Conservation (phyloP, 768 basidiomycete genomes). For the Serendipita sp. region DNA sequence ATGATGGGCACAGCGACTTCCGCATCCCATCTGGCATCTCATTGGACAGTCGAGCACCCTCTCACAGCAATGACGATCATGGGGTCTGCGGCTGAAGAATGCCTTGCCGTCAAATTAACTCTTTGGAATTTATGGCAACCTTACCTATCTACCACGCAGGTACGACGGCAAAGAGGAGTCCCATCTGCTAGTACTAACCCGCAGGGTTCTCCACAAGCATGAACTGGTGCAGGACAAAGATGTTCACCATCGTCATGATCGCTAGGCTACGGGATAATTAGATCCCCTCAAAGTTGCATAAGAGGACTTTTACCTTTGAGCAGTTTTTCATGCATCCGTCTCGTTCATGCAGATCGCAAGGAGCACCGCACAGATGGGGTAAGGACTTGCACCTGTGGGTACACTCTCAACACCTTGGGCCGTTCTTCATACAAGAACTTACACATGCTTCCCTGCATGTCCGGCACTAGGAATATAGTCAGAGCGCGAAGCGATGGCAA, state of each 20-base stretch:
- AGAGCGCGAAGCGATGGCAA: background rate
- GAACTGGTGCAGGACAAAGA: constrained; percentile 34
- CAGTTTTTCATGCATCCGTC: constrained; percentile 37
- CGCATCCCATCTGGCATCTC: constrained; percentile 36
- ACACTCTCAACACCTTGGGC: background rate
- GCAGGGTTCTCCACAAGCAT: constrained; percentile 33
- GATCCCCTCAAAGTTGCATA: background rate
- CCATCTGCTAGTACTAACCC: background rate
- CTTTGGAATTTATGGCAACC: background rate
- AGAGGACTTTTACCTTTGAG: constrained; percentile 25
- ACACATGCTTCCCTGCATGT: constrained; percentile 40
- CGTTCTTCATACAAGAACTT: constrained; percentile 11
- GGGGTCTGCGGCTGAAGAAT: constrained; percentile 25
- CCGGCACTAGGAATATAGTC: constrained; percentile 29
- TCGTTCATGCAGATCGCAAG: constrained; percentile 29
- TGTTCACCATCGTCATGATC: constrained; percentile 35
- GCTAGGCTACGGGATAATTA: constrained; percentile 21
- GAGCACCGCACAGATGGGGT: constrained; percentile 36
- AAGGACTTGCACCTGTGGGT: constrained; percentile 31
- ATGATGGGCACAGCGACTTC: constrained; percentile 29
- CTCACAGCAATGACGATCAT: constrained; percentile 34
- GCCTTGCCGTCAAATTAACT: background rate
- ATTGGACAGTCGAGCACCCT: constrained; percentile 32
- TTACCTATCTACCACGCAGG: background rate
- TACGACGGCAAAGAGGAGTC: background rate